phyloP scores from a whole-genome alignment of 495 filamentous ascomycete species.

The Neurospora cerealis region DNA sequence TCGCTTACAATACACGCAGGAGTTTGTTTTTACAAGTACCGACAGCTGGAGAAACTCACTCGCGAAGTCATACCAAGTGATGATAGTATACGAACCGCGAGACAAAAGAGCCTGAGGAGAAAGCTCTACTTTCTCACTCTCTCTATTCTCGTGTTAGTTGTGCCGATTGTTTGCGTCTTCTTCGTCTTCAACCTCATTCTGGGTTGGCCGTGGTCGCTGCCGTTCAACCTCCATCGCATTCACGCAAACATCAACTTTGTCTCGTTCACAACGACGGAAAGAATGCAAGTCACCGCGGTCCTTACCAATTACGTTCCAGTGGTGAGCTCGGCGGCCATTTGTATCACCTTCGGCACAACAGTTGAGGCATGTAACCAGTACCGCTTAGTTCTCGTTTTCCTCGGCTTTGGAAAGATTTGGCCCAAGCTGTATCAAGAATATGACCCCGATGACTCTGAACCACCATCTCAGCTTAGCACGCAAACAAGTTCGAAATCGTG shows the following conservation, averaged over 20 bases:
- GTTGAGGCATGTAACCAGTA: slow-evolving; percentile 69
- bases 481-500: slow-evolving; percentile 1
- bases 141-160: slow-evolving; percentile 51
- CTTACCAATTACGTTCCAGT: slow-evolving; percentile 64
- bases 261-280: slow-evolving; percentile 48
- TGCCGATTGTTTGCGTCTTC: slow-evolving; percentile 54
- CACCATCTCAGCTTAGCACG: neutral
- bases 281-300: slow-evolving; percentile 31
- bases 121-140: slow-evolving; percentile 72
- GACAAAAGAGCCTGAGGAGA: slow-evolving; percentile 51
- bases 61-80: slow-evolving; percentile 44
- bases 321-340: slow-evolving; percentile 48
- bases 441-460: slow-evolving; percentile 2
- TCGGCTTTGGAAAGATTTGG: slow-evolving; percentile 43
- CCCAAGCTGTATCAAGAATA: slow-evolving; percentile 28
- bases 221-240: slow-evolving; percentile 25
- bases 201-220: slow-evolving; percentile 43
- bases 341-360: slow-evolving; percentile 75
- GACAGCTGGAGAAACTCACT: slow-evolving; percentile 55
- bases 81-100: slow-evolving; percentile 29
- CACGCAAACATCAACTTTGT: slow-evolving; percentile 47
- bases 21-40: slow-evolving; percentile 57
- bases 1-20: slow-evolving; percentile 29
- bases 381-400: slow-evolving; percentile 37
- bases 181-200: slow-evolving; percentile 45